Evolutionary conservation across 305 asterid genomes (phyloP), one percentile per base, ranked within the genome.

Genomic region (Fraxinus angustifolia): DNA sequence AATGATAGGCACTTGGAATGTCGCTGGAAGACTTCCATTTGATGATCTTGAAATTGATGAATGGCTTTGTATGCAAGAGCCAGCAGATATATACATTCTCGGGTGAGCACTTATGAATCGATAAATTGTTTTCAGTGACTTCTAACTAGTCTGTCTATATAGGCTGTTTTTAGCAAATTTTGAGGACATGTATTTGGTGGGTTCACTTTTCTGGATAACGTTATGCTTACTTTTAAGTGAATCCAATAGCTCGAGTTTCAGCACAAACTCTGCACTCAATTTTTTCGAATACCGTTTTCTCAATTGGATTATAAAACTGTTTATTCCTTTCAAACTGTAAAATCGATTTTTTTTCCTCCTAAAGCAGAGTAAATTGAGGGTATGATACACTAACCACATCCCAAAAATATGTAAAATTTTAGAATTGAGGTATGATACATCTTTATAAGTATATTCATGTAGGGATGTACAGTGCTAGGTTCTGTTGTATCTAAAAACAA

Each of bases 1-100:
- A 72, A 85, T 91, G 6, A 75, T 93, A 53, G 96, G 98, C 70
- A 93, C 99, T 79, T 95, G 99, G 98, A 95, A 95, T 79, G 99
- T 95, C 73, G 98, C 95, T 70, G 99, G 97, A 65, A 91, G 88
- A 83, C 78, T 73, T 87, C 99, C 99, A 3, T 40, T 82, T 28
- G 99, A 89, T 77, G 81, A 87, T 87, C 93, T 93, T 81, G 97
- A 93, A 42, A 93, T 95, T 48, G 97, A 93, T 26, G 99, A 93
- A 67, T 95, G 98, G 99, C 90, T 95, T 38, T 84, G 88, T 83
- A 88, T 87, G 91, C 92, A 94, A 86, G 97, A 91, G 56, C 93
- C 97, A 2, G 92, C 98, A 60, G 97, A 93, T 82, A 83, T 94
- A 4, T 94, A 91, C 79, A 84, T 94, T 67, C 91, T 94, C 75